Evolutionary conservation across 2,329 filamentous ascomycete species (phyloP), one percentile per base, ranked within the genome.

Genomic region (Bipolaris sorokiniana): DNA sequence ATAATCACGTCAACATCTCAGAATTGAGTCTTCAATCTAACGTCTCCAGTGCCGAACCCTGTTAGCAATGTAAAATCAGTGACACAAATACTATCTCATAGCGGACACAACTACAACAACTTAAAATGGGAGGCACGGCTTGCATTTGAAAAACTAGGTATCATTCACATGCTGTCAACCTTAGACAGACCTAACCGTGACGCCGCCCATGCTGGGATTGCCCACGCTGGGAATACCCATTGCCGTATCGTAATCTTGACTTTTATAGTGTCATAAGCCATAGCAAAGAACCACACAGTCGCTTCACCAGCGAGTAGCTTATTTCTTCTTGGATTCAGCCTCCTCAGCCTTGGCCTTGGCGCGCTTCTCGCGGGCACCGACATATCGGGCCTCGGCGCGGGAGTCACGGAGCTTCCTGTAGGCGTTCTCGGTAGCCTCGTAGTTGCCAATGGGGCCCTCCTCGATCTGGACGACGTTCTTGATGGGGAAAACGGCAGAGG

Each of bases 301-400:
- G 62, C 54, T 56, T 59, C 33, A 11, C 28, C 28, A 48, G 56
- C 50, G 56, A 55, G 52, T 47, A 66, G 61, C 73, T 72, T 92
- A 94, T 89, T 95, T 94, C 90, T 94, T 94, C 81, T 87, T 86
- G 69, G 81, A 76, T 77, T 84, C 84, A 79, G 90, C 90, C 77
- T 90, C 91, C 79, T 93, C 91, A 73, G 88, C 90, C 85, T 90
- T 94, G 75, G 91, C 91, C 86, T 89, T 90, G 73, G 85, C 88
- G 77, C 95, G 89, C 92, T 98, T 98, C 86, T 96, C 93, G 80
- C 92, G 88, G 77, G 86, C 86, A 82, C 95, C 95, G 67, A 86
- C 81, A 76, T 90, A 84, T 80, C 93, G 90, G 76, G 90, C 88
- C 77, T 96, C 90, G 79, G 87, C 88, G 82, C 95, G 89, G 71